These are phyloP conservation scores for Pythium sp. DNA, from an alignment of 352 stramenopile species.

Conservation along the genomic window DNA sequence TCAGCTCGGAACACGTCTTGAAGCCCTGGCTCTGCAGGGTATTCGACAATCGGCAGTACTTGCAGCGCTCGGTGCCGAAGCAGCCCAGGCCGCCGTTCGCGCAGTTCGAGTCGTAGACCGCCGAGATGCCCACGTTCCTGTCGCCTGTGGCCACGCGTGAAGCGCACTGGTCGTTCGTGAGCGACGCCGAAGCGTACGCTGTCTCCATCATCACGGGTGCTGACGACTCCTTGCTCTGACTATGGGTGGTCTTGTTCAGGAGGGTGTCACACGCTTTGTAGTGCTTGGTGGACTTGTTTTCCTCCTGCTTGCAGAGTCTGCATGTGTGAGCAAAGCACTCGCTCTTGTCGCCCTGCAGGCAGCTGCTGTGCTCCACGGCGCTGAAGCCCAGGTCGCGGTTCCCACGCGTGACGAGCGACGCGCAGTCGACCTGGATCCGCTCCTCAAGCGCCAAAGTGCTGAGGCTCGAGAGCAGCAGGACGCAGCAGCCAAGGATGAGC, in stretches of 20 bases:
- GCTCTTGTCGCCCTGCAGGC: not conserved
- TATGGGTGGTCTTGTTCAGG: not conserved
- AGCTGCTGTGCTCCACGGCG: conserved; percentile 6
- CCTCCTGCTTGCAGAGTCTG: conserved; percentile 17
- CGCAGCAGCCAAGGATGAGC: not conserved
- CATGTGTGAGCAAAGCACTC: conserved; percentile 26
- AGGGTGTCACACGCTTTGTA: conserved; percentile 8
- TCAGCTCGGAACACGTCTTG: conserved; percentile 20
- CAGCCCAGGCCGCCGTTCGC: conserved; percentile 31
- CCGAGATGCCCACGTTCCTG: conserved; percentile 32
- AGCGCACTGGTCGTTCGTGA: conserved; percentile 22
- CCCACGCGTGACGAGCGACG: not conserved
- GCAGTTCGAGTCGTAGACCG: conserved; percentile 21
- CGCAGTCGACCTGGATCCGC: not conserved
- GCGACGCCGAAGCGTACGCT: not conserved
- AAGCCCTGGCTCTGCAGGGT: conserved; percentile 27
- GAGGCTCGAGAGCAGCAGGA: not conserved
- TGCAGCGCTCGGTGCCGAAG: conserved; percentile 22
- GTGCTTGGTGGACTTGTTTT: conserved; percentile 16
- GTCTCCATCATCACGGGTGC: not conserved
- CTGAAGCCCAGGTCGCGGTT: conserved; percentile 9
- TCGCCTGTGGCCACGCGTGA: conserved; percentile 30
- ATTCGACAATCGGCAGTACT: conserved; percentile 24
- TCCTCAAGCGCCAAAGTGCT: not conserved
- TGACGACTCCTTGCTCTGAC: not conserved